Base-by-base conservation (phyloP, 2,329 filamentous ascomycete genomes). In the Colletotrichum ledebouriae region DNA sequence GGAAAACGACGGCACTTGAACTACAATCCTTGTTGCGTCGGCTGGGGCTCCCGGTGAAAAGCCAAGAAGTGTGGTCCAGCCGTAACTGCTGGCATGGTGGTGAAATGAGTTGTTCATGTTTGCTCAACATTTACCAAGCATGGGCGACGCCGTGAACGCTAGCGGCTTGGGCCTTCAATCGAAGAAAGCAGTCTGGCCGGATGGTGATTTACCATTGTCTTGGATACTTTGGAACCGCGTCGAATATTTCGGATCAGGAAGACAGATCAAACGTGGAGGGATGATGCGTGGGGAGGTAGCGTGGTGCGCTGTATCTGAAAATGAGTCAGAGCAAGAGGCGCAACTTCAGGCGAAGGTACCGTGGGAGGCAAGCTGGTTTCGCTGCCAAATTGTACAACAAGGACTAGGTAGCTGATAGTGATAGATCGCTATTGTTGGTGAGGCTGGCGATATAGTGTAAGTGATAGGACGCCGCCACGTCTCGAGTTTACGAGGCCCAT, bases 381-480 rank as follows among this genome's bases (percentile, higher is more conserved):
- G 25, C 56, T 41, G 49, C 29, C 46, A 25, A 41, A 34, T 55
- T 49, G 49, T 50, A 56, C 63, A 33, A 56, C 58, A 33, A n/a
- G 42, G 25, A 34, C 58, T 39, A 29, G 29, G 29, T 29, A 29
- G 29, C 29, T 53, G 63, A 39, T 42, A 22, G 17, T 11, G 37
- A 25, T 64, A 20, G 20, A 33, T 29, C 29, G 41, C 9, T 33
- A 29, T 37, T 41, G 20, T 29, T 49, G 63, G 39, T 33, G 55
- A 68, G 60, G 65, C 61, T 65, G 34, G 33, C 25, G 65, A 47
- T 11, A 22, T 9, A 10, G 47, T 53, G 46, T 59, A 49, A 64
- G 65, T 55, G 62, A n/a, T 20, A 37, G 61, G 20, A 25, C 25
- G 65, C 65, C 65, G 65, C 65, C 65, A 65, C 17, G 41, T 37